Percentiles rank a stretch among this genome's conserved stretches.
phyloP scores from a whole-genome alignment of 2,329 filamentous ascomycete genomes.

The Trichoderma hamatum region DNA sequence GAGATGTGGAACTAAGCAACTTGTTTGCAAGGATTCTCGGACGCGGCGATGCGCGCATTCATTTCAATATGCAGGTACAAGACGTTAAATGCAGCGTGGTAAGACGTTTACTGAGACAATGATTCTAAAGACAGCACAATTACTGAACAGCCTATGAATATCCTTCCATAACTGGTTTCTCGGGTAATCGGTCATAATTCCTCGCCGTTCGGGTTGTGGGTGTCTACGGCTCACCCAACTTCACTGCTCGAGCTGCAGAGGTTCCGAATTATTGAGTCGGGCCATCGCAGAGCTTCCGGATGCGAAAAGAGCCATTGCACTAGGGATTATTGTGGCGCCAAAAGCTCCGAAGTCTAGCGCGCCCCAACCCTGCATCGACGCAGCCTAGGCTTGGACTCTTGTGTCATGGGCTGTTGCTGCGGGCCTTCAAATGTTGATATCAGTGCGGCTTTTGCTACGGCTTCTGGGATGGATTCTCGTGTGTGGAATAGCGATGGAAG shows the following conservation, averaged over 20 bases:
- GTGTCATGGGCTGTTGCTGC: not conserved
- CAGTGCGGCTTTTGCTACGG: not conserved
- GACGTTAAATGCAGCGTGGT: not conserved
- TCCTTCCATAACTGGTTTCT: not conserved
- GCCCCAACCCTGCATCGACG: not conserved
- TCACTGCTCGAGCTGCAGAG: not conserved
- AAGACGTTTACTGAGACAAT: not conserved
- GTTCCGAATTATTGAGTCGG: not conserved
- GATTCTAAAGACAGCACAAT: not conserved
- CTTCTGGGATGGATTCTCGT: not conserved
- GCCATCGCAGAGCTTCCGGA: not conserved
- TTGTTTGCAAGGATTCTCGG: not conserved
- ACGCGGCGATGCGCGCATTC: not conserved
- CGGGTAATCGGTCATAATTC: not conserved
- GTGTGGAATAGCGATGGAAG: constrained; percentile 8
- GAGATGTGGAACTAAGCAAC: not conserved
- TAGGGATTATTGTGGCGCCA: constrained; percentile 5
- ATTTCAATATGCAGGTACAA: not conserved
- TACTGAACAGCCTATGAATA: not conserved
- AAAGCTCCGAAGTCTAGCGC: constrained; percentile 10
- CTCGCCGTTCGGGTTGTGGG: not conserved
- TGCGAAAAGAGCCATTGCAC: not conserved
- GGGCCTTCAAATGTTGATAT: not conserved
- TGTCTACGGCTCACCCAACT: not conserved
- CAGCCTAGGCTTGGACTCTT: not conserved